Conservation (phyloP, 2,329 filamentous ascomycete genomes). For the Clarireedia homoeocarpa region DNA sequence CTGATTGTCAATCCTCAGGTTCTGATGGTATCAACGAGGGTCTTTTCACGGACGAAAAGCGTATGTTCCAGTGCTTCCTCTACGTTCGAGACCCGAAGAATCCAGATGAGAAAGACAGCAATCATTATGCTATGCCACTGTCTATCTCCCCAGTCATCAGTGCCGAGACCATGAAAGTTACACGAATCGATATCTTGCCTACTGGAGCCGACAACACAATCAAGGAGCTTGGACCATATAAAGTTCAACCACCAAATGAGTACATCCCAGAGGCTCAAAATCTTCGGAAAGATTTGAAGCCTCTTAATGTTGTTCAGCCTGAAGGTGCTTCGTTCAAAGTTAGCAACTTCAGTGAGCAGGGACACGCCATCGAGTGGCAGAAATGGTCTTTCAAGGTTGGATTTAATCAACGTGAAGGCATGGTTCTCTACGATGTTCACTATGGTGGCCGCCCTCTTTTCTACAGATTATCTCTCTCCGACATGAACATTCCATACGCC, state of each 20-base stretch:
- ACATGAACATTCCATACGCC: constrained; percentile 53
- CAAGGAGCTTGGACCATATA: constrained; percentile 47
- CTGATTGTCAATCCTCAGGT: constrained; percentile 28
- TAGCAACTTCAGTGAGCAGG: constrained; percentile 41
- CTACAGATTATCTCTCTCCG: constrained; percentile 57
- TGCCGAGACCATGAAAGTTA: constrained; percentile 52
- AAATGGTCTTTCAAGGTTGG: constrained; percentile 56
- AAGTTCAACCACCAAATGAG: constrained; percentile 49
- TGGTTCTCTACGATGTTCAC: constrained; percentile 59
- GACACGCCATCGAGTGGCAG: constrained; percentile 54
- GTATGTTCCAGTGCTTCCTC: constrained; percentile 56
- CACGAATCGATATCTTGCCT: constrained; percentile 62
- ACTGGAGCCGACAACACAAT: constrained; percentile 55
- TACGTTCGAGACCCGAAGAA: constrained; percentile 59
- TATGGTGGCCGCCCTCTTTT: constrained; percentile 58
- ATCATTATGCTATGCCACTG: constrained; percentile 61
- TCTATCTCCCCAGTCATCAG: constrained; percentile 59
- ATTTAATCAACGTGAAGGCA: constrained; percentile 56
- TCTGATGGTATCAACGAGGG: constrained; percentile 43
- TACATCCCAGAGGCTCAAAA: constrained; percentile 57
- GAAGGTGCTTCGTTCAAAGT: constrained; percentile 56
- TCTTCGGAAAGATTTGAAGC: constrained; percentile 54
- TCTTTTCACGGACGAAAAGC: constrained; percentile 35
- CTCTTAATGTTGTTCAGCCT: constrained; percentile 55
- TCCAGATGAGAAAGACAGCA: constrained; percentile 51